phyloP scores from a whole-genome alignment of 805 yeast species.

The Blastobotrys chiropterorum region DNA sequence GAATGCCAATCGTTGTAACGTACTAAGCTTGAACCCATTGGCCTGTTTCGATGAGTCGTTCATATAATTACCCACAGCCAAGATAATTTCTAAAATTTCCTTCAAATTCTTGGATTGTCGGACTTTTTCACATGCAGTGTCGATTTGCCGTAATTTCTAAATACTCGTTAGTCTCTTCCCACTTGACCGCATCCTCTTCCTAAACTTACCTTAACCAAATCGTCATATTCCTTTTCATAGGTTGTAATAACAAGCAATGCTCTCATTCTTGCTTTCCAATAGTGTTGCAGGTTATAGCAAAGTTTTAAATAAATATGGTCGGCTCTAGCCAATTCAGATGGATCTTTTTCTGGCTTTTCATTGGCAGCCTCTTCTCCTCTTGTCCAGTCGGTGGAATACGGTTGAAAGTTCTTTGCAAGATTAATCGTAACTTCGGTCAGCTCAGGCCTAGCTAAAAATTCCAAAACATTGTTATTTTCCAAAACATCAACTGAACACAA shows the following conservation, averaged over 20 bases:
- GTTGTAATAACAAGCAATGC: slow-evolving; percentile 66
- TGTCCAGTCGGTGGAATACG: slow-evolving; percentile 73
- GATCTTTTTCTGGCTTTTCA: slow-evolving; percentile 57
- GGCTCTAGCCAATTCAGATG: slow-evolving; percentile 72
- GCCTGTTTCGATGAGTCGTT: slow-evolving; percentile 91
- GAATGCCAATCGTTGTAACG: slow-evolving; percentile 83
- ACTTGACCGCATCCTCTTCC: no score
- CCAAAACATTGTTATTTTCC: slow-evolving; percentile 66
- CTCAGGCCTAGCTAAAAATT: slow-evolving; percentile 72
- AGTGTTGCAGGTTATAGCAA: slow-evolving; percentile 74
- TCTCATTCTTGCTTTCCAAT: slow-evolving; percentile 89
- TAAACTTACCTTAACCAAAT: slow-evolving; percentile 40
- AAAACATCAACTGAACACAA: slow-evolving; percentile 70
- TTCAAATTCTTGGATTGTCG: slow-evolving; percentile 61
- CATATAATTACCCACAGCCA: slow-evolving; percentile 94
- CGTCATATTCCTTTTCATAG: slow-evolving; percentile 73
- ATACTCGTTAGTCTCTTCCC: no score
- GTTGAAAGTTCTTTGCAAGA: slow-evolving; percentile 64
- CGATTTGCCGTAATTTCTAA: slow-evolving; percentile 59
- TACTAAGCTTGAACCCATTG: slow-evolving; percentile 80
- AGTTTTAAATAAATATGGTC: slow-evolving; percentile 80
- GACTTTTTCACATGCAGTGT: slow-evolving; percentile 63
- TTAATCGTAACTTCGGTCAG: slow-evolving; percentile 69
- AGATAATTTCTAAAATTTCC: slow-evolving; percentile 71
- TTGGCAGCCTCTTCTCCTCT: slow-evolving; percentile 32